phyloP scores from a whole-genome alignment of 371 early-diverging fungal genomes.

The Nematocida minor region DNA sequence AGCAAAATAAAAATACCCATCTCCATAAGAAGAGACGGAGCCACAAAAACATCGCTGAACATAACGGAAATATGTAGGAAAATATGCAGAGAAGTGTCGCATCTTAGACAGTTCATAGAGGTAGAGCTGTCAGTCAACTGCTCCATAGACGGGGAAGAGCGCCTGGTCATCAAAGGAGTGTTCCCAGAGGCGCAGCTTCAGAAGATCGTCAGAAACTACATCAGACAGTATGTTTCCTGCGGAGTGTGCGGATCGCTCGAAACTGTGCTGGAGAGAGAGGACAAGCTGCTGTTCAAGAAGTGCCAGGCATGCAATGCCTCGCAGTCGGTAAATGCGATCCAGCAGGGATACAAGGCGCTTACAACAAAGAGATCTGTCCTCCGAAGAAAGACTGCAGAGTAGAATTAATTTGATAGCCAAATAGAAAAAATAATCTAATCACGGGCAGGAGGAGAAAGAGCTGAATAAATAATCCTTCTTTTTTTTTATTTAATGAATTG shows the following conservation, averaged over 20 bases:
- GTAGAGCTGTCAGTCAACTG: conserved; percentile 95
- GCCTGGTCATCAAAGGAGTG: conserved; percentile 88
- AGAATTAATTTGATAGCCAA: too few species aligned
- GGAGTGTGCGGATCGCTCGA: conserved; percentile 89
- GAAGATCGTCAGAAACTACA: conserved; percentile 89
- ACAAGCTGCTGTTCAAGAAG: conserved; percentile 88
- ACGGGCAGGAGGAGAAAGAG: too few species aligned
- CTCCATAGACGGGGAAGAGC: conserved; percentile 82
- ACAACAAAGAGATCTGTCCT: conserved; percentile 51
- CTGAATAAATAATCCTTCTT: conserved; percentile 3
- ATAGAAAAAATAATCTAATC: too few species aligned
- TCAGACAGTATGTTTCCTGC: conserved; percentile 95
- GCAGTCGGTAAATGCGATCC: conserved; percentile 73
- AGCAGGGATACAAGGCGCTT: conserved; percentile 83
- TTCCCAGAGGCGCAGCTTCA: conserved; percentile 98
- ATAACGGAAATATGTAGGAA: conserved; percentile 55
- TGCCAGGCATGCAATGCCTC: conserved; percentile 93
- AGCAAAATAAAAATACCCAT: conserved; percentile 61
- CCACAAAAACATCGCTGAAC: conserved; percentile 62
- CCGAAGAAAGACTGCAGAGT: conserved; percentile 39
- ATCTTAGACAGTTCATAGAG: conserved; percentile 90
- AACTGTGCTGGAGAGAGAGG: conserved; percentile 87
- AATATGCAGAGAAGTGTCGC: conserved; percentile 77
- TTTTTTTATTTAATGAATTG: conserved; percentile 29
- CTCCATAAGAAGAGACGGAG: conserved; percentile 59